phyloP scores from a whole-genome alignment of 306 rosid species.

The Prunus armeniaca region DNA sequence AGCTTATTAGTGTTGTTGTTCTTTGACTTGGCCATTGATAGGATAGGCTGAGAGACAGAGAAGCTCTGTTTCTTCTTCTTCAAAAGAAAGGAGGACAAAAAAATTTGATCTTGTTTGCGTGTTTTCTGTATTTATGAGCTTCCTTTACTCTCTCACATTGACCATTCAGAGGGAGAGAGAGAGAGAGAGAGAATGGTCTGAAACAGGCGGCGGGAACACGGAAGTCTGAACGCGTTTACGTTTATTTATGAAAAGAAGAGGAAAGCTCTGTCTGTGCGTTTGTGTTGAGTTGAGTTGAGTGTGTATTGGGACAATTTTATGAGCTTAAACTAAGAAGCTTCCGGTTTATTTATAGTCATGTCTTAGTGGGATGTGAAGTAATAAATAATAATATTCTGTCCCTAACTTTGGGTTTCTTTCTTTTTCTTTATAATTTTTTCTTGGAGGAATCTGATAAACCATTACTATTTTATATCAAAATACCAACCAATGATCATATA shows the following conservation, averaged over 20 bases:
- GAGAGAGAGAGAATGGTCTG: neutral
- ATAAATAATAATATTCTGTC: neutral
- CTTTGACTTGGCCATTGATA: constrained; percentile 69
- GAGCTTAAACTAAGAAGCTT: neutral
- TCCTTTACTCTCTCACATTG: neutral
- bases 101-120: neutral
- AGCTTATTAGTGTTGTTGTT: constrained; percentile 56
- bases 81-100: neutral
- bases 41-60: neutral
- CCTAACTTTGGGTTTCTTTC: neutral
- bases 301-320: neutral
- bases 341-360: neutral
- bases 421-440: neutral
- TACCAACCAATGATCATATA: neutral
- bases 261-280: neutral
- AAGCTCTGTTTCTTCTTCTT: neutral
- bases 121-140: constrained; percentile 17
- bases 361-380: neutral
- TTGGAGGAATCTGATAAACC: neutral
- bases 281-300: neutral
- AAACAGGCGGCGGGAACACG: constrained; percentile 34
- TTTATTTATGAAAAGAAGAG: neutral
- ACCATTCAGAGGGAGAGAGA: constrained; percentile 2
- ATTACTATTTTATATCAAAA: neutral
- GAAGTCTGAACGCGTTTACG: constrained; percentile 26